Conservation (phyloP, 2,329 filamentous ascomycete species). For the Talaromyces sp. region DNA sequence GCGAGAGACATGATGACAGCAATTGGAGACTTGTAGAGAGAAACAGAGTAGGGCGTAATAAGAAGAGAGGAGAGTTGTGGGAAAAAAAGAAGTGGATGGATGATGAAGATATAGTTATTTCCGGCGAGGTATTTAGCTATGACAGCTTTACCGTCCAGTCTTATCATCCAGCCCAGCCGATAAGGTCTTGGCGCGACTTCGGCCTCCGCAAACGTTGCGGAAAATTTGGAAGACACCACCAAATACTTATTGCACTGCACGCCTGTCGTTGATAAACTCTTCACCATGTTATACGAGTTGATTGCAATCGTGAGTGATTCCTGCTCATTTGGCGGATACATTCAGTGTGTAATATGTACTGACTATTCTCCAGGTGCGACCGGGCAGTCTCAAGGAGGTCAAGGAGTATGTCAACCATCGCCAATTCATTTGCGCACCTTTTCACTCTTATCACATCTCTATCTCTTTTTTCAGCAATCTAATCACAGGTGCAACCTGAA, state of each 20-base stretch:
- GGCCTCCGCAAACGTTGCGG: not conserved
- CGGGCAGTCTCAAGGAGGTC: conserved; percentile 83
- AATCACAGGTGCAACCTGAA: not conserved
- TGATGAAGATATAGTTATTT: conserved; percentile 22
- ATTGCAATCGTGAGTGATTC: conserved; percentile 90
- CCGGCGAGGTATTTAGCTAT: conserved; percentile 18
- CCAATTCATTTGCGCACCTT: conserved; percentile 11
- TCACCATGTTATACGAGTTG: conserved; percentile 88
- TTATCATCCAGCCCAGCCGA: not conserved
- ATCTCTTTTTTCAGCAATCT: not conserved
- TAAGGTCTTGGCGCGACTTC: conserved; percentile 7
- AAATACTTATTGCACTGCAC: conserved; percentile 9
- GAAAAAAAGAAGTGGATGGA: conserved; percentile 18
- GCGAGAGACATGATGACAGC: conserved; percentile 35
- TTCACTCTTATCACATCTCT: conserved; percentile 4
- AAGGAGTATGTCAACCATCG: conserved; percentile 69
- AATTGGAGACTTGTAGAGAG: not conserved
- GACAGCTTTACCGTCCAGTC: conserved; percentile 6
- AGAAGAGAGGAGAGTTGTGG: not conserved
- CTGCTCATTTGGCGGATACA: no score
- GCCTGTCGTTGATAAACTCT: conserved; percentile 19
- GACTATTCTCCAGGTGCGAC: conserved; percentile 67
- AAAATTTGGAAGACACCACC: not conserved
- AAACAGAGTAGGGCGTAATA: not conserved
- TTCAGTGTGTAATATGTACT: no score